Conservation (phyloP, 1,284 basidiomycete species). For the Anthracocystis setariae region DNA sequence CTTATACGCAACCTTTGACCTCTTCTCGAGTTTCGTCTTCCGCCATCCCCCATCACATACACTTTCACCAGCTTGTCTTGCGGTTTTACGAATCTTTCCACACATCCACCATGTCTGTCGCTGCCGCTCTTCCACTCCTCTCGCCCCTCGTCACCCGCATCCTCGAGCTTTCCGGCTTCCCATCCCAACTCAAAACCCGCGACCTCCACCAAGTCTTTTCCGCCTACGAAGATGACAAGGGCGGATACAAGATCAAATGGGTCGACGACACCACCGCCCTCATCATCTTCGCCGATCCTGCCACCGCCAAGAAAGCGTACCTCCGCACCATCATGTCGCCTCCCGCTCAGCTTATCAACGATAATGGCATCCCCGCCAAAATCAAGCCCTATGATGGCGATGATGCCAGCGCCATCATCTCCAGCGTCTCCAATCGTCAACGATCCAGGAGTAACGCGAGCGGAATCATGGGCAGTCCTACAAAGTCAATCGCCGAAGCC, state of each 20-base stretch:
- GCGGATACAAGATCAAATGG: constrained; percentile 99
- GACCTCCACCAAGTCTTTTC: constrained; percentile 91
- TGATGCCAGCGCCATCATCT: constrained; percentile 89
- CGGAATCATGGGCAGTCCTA: constrained; percentile 33
- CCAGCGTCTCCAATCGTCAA: constrained; percentile 77
- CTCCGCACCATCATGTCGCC: constrained; percentile 79
- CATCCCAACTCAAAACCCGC: constrained; percentile 93
- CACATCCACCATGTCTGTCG: constrained; percentile 28
- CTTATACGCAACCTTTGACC: too few species aligned
- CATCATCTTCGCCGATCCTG: constrained; percentile 83
- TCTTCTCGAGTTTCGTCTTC: neutral
- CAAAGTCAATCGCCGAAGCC: constrained; percentile 41
- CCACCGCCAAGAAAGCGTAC: constrained; percentile 87
- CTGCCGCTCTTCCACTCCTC: constrained; percentile 56
- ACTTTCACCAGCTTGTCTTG: neutral
- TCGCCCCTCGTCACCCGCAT: constrained; percentile 96
- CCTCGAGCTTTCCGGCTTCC: constrained; percentile 87
- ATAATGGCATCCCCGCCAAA: constrained; percentile 69
- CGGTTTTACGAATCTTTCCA: neutral
- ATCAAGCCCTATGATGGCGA: constrained; percentile 93
- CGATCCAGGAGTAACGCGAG: constrained; percentile 60
- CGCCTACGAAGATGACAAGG: constrained; percentile 85
- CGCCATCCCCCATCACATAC: neutral
- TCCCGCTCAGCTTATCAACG: constrained; percentile 71
- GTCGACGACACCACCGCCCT: constrained; percentile 93